phyloP scores from a whole-genome alignment of 1,139 yeast species.

The Geotrichum carabidarum region DNA sequence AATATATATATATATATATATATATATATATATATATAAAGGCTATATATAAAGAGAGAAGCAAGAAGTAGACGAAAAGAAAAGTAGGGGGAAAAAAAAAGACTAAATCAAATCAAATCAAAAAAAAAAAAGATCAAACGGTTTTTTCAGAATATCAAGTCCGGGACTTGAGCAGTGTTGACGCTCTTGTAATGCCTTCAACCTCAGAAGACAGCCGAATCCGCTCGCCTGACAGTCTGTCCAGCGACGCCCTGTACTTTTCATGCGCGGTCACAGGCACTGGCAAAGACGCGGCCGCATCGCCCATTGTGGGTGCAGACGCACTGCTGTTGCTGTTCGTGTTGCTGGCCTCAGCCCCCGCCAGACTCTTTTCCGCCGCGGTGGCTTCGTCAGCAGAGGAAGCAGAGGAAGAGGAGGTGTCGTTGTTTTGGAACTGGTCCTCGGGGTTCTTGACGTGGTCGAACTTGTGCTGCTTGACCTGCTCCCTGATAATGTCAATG shows the following conservation, averaged over 20 bases:
- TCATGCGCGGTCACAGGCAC: neutral
- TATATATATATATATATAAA: too few relatives aligned
- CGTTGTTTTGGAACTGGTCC: slow-evolving; percentile 3
- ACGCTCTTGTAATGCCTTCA: slow-evolving; percentile 16
- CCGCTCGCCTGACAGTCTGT: slow-evolving; percentile 9
- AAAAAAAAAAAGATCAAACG: neutral
- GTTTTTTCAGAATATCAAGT: neutral
- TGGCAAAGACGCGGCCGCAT: neutral
- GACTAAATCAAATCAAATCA: neutral
- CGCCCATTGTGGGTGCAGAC: neutral
- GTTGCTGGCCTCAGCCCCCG: neutral
- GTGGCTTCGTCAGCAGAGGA: neutral
- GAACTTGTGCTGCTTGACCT: slow-evolving; percentile 19
- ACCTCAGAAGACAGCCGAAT: slow-evolving; percentile 13
- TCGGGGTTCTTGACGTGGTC: slow-evolving; percentile 22
- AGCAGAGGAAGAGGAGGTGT: neutral
- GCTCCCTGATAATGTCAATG: slow-evolving; percentile 80
- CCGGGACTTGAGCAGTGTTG: slow-evolving; percentile 9
- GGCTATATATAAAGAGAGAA: too few relatives aligned
- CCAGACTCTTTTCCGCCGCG: neutral
- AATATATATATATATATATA: too few relatives aligned
- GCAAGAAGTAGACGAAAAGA: too few relatives aligned
- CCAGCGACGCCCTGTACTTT: slow-evolving; percentile 2
- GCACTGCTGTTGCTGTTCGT: neutral
- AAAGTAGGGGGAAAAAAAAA: too few relatives aligned